Conservation (phyloP, 73 alveolate species). For the Diophrys sp. region DNA sequence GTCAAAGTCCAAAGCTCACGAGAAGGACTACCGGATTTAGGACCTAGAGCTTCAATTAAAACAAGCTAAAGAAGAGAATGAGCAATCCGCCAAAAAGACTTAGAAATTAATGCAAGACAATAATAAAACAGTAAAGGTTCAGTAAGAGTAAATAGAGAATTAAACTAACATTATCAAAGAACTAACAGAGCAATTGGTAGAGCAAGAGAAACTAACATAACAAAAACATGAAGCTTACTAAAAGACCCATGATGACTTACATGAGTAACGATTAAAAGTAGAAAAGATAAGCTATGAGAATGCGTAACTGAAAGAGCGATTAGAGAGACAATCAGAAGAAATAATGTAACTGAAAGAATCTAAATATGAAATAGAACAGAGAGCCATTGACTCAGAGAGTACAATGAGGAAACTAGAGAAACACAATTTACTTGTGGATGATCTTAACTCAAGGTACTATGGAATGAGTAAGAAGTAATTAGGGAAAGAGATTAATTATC, state of each 20-base stretch:
- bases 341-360: background rate
- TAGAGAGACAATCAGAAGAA: background rate
- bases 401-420: background rate
- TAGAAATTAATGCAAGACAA: conserved; percentile 22
- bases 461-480: conserved; percentile 13
- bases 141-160: background rate
- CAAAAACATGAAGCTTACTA: conserved; percentile 12
- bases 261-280: conserved; percentile 1
- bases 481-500: conserved; percentile 22
- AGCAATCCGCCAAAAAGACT: background rate
- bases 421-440: conserved; percentile 16
- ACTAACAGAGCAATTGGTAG: conserved; percentile 3
- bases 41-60: background rate
- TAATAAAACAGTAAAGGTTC: conserved; percentile 6
- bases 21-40: background rate
- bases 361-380: background rate
- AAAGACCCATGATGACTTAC: conserved; percentile 18
- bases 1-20: background rate
- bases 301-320: background rate
- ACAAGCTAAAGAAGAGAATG: background rate
- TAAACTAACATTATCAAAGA: background rate
- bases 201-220: background rate
- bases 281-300: background rate
- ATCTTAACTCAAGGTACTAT: conserved; percentile 5
- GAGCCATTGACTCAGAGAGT: conserved; percentile 11